Base-by-base conservation (phyloP, 495 filamentous ascomycete species). In the Tuber microsphaerosporum region DNA sequence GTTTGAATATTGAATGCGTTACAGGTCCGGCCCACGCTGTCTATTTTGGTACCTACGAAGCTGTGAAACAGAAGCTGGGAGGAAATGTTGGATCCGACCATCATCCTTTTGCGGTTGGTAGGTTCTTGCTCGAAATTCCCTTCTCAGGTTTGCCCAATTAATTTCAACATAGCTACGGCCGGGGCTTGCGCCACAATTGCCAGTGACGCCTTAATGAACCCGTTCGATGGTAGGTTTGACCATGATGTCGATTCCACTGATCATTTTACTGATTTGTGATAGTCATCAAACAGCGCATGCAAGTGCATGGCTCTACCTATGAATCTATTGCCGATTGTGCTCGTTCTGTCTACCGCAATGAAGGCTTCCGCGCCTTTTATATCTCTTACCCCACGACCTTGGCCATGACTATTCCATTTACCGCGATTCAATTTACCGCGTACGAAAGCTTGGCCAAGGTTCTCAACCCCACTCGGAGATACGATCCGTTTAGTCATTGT, bases 281-380 rank as follows among this genome's bases (percentile, higher is more conserved):
- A 97, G 95, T 99, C 45, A 95, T 99, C 87, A 99, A 99, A 85
- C 95, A 99, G 84, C 92, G 95, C 71, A 99, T 99, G 95, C 95
- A 99, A 83, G 91, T 99, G 73, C 93, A 97, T 78, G 91, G 94
- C 76, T 98, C 96, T n/a, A 88, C 90, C 65, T 96, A 97, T 85
- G 91, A 89, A 81, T 92, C 90, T 14, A 89, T 97, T 83, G 80
- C 86, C 56, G 91, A 97, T 82, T 99, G 95, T 87, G 93, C 94
- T 45, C 88, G 86, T 82, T 89, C 91, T 71, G 90, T 98, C 71
- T 97, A 97, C 86, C 89, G 87, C 77, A 91, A 89, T 72, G 95
- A 99, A 84, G 95, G 95, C 45, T 84, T 98, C 71, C 87, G 89
- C 34, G 95, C 95, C 61, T 99, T 99, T 87, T 99, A 98, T 87